Conservation (phyloP, 371 early-diverging fungal species). For the Mucor mucedo region DNA sequence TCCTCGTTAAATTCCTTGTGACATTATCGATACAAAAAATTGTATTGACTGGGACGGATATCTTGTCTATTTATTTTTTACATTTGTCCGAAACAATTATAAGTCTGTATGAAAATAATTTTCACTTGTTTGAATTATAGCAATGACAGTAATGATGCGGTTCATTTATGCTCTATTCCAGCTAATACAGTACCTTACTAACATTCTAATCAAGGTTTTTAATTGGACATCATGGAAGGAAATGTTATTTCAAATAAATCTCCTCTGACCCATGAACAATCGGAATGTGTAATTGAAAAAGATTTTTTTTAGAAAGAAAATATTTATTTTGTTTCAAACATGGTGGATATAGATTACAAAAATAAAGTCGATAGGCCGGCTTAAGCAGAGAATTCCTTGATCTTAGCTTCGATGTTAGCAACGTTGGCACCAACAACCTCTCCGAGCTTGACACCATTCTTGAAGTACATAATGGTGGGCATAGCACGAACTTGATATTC, state of each 20-base stretch:
- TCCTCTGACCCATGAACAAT: neutral
- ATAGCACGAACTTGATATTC: constrained; percentile 78
- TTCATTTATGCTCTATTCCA: too few relatives aligned
- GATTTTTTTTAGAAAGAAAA: neutral
- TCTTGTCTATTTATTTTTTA: too few relatives aligned
- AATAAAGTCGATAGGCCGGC: too few relatives aligned
- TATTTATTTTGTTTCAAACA: neutral
- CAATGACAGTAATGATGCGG: too few relatives aligned
- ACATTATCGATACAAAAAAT: too few relatives aligned
- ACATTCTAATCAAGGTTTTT: neutral
- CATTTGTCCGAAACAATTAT: too few relatives aligned
- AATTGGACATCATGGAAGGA: neutral
- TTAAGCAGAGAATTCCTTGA: constrained; percentile 18
- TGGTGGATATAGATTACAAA: constrained; percentile 4
- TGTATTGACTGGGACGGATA: too few relatives aligned
- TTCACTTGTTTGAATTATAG: too few relatives aligned
- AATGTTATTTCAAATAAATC: neutral
- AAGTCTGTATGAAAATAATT: too few relatives aligned
- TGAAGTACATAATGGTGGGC: constrained; percentile 90
- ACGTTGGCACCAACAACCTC: constrained; percentile 79
- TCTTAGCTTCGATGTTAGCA: constrained; percentile 28
- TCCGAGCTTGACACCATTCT: constrained; percentile 70
- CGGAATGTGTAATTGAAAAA: neutral
- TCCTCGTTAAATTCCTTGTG: too few relatives aligned
- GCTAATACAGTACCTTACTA: too few relatives aligned